Evolutionary conservation across 139 green algal species (phyloP).

Genomic region (Spirogloea muscicola): DNA sequence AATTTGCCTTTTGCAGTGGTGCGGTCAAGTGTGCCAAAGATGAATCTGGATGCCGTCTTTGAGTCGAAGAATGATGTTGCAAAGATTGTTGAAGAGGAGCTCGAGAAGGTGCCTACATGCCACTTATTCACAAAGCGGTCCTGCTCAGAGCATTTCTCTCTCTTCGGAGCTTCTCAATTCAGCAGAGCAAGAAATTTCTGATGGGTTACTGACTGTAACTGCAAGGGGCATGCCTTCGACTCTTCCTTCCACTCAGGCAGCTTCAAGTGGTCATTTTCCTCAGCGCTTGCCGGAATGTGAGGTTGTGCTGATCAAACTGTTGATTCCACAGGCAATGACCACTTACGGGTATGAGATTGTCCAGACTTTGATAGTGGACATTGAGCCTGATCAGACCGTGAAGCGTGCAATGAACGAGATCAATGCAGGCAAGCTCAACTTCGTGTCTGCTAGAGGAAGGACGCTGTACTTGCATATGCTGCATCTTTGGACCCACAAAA

Average conservation of each 20-base stretch:
- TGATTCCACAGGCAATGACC: conserved; percentile 64
- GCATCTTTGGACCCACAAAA: no score
- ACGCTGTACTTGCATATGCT: conserved; percentile 10
- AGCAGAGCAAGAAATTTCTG: no score
- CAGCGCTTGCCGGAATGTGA: no score
- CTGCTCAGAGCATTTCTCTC: no score
- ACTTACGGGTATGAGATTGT: conserved; percentile 85
- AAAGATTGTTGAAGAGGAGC: conserved; percentile 62
- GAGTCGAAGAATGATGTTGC: conserved; percentile 85
- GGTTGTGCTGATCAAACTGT: no score
- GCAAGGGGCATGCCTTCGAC: no score
- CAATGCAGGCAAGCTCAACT: conserved; percentile 58
- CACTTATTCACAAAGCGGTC: no score
- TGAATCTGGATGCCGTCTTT: conserved; percentile 57
- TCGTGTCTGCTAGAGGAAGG: not conserved
- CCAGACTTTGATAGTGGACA: conserved; percentile 69
- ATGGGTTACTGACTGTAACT: no score
- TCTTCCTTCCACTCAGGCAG: no score
- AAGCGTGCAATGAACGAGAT: conserved; percentile 84
- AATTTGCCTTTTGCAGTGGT: no score
- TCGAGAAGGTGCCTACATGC: conserved; percentile 62
- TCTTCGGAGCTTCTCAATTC: no score
- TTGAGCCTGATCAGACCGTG: conserved; percentile 50
- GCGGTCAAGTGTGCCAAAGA: conserved; percentile 63
- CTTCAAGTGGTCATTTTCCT: no score